Evolutionary conservation across 1,284 basidiomycete genomes (phyloP).

Genomic region (Bjerkandera adusta): DNA sequence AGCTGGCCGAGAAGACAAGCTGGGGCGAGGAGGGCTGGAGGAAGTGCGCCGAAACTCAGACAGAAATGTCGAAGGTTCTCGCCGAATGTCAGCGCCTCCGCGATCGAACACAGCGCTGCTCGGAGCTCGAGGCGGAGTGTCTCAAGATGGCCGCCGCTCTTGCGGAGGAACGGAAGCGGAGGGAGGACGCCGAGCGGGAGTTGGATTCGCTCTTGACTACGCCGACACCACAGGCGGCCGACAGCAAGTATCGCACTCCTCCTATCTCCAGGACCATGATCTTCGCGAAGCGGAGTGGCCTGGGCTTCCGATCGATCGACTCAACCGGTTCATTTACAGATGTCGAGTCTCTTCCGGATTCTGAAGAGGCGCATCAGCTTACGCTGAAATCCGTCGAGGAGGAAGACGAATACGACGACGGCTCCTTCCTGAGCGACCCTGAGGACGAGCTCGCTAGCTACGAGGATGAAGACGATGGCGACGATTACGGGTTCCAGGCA

Average conservation of each 20-base stretch:
- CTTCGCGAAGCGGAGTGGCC: conserved; percentile 33
- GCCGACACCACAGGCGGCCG: conserved; percentile 40
- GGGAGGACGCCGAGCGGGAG: conserved; percentile 42
- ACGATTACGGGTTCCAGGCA: conserved; percentile 39
- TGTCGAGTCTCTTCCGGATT: conserved; percentile 54
- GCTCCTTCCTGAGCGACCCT: conserved; percentile 35
- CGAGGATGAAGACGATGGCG: conserved; percentile 67
- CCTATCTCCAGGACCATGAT: conserved; percentile 24
- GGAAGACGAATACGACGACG: conserved; percentile 47
- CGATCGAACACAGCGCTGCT: conserved; percentile 30
- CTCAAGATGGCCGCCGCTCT: conserved; percentile 33
- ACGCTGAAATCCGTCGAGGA: conserved; percentile 56
- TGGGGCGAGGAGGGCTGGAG: conserved; percentile 32
- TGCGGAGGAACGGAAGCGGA: conserved; percentile 35
- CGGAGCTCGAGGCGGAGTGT: conserved; percentile 32
- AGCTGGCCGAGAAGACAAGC: conserved; percentile 39
- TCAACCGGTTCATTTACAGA: conserved; percentile 62
- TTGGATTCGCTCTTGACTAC: conserved; percentile 44
- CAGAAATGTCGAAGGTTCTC: conserved; percentile 31
- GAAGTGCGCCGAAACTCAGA: conserved; percentile 31
- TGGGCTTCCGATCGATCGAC: conserved; percentile 61
- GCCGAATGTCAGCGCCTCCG: conserved; percentile 32
- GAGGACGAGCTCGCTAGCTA: conserved; percentile 61
- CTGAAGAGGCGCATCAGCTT: conserved; percentile 35
- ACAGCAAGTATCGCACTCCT: conserved; percentile 25